Conservation (phyloP, 371 early-diverging fungal species). For the Apophysomyces elegans region DNA sequence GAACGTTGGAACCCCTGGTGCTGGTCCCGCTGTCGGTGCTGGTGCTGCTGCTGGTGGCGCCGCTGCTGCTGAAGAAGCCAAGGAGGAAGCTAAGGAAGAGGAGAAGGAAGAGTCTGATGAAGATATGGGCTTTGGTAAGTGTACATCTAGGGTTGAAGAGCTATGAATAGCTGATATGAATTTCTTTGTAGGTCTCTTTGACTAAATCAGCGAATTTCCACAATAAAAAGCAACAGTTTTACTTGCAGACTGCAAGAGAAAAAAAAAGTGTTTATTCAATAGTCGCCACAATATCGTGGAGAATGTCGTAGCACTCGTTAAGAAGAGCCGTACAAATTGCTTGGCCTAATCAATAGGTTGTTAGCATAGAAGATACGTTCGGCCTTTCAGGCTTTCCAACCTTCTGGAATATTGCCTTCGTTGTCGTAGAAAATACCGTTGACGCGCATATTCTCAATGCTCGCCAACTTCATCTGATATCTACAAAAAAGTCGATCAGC, state of each 20-base stretch:
- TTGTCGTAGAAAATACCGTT: conserved; percentile 89
- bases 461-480: conserved; percentile 84
- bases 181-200: conserved; percentile 15
- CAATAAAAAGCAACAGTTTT: conserved; percentile 16
- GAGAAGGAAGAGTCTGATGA: conserved; percentile 90
- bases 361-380: conserved; percentile 4
- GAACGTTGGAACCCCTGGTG: conserved; percentile 88
- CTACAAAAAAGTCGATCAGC: conserved; percentile 12
- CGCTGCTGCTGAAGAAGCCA: conserved; percentile 59
- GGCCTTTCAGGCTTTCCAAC: conserved; percentile 27
- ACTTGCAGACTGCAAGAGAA: neutral
- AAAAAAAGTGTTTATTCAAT: conserved; percentile 15
- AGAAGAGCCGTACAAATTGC: conserved; percentile 83
- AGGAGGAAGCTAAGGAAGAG: conserved; percentile 68
- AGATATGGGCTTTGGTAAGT: conserved; percentile 88
- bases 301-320: conserved; percentile 88
- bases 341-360: conserved; percentile 44
- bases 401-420: conserved; percentile 85
- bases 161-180: neutral
- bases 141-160: neutral
- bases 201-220: conserved; percentile 14
- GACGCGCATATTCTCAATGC: conserved; percentile 80
- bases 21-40: conserved; percentile 67
- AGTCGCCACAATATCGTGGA: conserved; percentile 69
- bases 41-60: conserved; percentile 54